Evolutionary conservation across 225 moss, liverwort and hornwort genomes (phyloP).

Genomic region (Polytrichum commune): DNA sequence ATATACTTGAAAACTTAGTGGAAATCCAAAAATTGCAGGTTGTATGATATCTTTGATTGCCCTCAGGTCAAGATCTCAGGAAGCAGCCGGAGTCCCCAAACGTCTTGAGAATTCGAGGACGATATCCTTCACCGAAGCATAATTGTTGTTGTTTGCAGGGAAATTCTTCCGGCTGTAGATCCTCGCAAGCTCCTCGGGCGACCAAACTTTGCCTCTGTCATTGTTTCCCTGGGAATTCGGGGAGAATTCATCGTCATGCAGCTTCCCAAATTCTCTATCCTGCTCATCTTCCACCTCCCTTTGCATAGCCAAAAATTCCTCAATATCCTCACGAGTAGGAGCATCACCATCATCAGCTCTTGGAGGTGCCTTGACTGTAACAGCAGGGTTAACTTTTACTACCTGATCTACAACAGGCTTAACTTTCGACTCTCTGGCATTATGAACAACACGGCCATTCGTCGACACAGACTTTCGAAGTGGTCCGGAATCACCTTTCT

Average conservation of each 20-base stretch:
- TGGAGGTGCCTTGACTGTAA: neutral
- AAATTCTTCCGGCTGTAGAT: conserved; percentile 2
- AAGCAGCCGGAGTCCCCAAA: conserved; percentile 5
- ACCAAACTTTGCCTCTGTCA: conserved; percentile 5
- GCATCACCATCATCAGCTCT: neutral
- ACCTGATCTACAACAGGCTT: too few species aligned
- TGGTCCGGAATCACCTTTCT: neutral
- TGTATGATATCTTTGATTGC: too few species aligned
- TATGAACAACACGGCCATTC: too few species aligned
- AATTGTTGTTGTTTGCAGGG: neutral
- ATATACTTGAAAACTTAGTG: too few species aligned
- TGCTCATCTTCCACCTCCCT: neutral
- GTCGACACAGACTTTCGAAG: neutral
- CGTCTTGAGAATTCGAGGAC: conserved; percentile 13
- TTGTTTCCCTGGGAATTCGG: neutral
- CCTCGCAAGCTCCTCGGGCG: conserved; percentile 7
- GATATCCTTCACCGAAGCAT: conserved; percentile 19
- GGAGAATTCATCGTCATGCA: neutral
- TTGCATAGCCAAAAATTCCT: conserved; percentile 7
- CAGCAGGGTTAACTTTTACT: neutral
- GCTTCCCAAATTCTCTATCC: neutral
- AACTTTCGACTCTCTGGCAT: neutral
- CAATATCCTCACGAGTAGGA: neutral
- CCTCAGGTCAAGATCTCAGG: too few species aligned
- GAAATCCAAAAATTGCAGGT: too few species aligned